Evolutionary conservation across 345 rosid species (phyloP), one percentile per base, ranked within the genome.

Genomic region (Gossypium sturtianum): DNA sequence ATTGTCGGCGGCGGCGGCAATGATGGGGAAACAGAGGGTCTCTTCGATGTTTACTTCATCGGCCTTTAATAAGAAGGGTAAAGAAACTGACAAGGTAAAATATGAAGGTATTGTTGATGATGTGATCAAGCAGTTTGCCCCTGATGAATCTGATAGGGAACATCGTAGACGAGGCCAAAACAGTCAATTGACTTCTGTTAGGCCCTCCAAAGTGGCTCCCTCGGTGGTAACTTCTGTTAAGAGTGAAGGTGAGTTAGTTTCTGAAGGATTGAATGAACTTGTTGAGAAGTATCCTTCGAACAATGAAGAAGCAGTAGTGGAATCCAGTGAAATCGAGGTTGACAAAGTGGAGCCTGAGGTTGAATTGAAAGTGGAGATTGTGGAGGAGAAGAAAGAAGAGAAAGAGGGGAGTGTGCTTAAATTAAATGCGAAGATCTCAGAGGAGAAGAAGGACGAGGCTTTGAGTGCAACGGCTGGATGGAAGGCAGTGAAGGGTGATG

Each of bases 401-500:
- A 66, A 60, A 75, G 60, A 82, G 74, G 78, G 76, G 72, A 83
- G 69, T 51, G 74, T 71, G 19, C 80, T 25, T 73, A 82, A 82
- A 45, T 84, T 95, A 70, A 95, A 95, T 83, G 99, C 98, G 6
- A 91, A 80, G 80, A 83, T 90, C 80, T 76, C 60, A 67, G 62
- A 54, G 12, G 94, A 84, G 78, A 85, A 84, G 79, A 88, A 79
- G 76, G 97, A 93, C 83, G 78, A 85, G 5, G 76, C 88, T 66
- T 76, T 87, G 67, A 90, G 97, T 72, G 99, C 99, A 7, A 88
- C 83, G 61, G 93, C 93, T 56, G 98, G 86, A 59, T 95, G 99
- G 98, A 87, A 87, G 78, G 94, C 83, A 2, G 85, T 89, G 43
- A 88, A 80, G 70, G 80, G 78, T 44, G 84, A 76, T 71, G 88